phyloP scores from a whole-genome alignment of 2,329 filamentous ascomycete species.

The Scedosporium boydii region DNA sequence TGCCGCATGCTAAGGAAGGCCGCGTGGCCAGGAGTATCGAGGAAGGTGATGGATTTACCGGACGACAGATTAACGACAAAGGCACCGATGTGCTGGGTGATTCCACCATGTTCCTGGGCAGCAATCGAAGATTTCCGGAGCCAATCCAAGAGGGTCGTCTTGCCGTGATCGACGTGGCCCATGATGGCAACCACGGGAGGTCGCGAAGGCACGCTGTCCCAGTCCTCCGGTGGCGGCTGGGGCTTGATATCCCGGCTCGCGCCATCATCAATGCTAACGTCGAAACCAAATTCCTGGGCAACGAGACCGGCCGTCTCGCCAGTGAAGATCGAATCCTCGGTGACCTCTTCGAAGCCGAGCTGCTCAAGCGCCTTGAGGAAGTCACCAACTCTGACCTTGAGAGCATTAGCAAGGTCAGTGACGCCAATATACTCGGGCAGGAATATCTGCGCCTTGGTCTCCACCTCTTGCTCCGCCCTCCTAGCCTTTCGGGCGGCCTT shows the following conservation, averaged over 20 bases:
- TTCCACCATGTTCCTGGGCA: constrained; percentile 86
- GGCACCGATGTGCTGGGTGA: constrained; percentile 96
- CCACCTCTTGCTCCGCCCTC: constrained; percentile 26
- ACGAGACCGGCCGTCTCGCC: constrained; percentile 85
- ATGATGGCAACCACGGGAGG: constrained; percentile 98
- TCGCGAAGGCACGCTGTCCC: constrained; percentile 56
- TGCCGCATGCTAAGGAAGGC: constrained; percentile 95
- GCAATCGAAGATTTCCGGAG: constrained; percentile 87
- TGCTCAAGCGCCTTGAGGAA: constrained; percentile 71
- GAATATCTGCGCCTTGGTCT: constrained; percentile 50
- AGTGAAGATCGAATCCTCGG: constrained; percentile 76
- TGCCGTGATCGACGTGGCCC: constrained; percentile 98
- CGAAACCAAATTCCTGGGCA: constrained; percentile 85
- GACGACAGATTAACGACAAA: constrained; percentile 84
- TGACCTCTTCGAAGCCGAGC: constrained; percentile 82
- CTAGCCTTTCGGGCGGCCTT: constrained; percentile 2
- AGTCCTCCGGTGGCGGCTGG: constrained; percentile 59
- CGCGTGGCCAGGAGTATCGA: constrained; percentile 93
- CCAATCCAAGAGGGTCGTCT: constrained; percentile 92
- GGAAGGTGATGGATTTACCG: constrained; percentile 87
- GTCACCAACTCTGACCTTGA: constrained; percentile 59
- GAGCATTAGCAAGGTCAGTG: constrained; percentile 65
- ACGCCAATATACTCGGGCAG: constrained; percentile 89
- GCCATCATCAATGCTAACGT: constrained; percentile 64
- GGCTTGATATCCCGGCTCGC: constrained; percentile 62